A percentile compares a stretch with the other conserved stretches of the same genome.
Conservation (phyloP, 352 stramenopile species). For the Phytophthora ramorum region DNA sequence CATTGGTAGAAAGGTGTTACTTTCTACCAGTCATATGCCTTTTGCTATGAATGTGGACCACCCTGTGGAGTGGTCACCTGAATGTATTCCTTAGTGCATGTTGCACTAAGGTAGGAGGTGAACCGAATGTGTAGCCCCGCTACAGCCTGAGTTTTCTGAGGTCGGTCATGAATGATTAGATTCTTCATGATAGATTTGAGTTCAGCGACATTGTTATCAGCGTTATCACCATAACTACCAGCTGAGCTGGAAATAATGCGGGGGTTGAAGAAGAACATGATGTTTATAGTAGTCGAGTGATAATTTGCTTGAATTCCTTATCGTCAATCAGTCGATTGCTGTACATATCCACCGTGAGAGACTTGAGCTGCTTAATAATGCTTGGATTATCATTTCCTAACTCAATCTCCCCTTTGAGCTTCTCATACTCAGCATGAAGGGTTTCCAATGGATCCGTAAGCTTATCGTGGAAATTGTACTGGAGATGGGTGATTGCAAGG, state of each 20-base stretch:
- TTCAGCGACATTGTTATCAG: conserved; percentile 24
- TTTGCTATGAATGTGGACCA: no score
- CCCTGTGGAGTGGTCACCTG: no score
- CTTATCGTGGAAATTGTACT: conserved; percentile 8
- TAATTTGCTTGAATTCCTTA: conserved; percentile 25
- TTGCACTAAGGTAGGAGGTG: no score
- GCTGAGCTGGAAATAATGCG: conserved; percentile 28
- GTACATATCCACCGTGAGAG: conserved; percentile 29
- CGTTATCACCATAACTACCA: conserved; percentile 33
- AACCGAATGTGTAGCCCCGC: no score
- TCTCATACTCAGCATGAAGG: conserved; percentile 10
- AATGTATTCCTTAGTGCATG: no score
- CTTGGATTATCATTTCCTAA: conserved; percentile 16
- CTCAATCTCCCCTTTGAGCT: conserved; percentile 12
- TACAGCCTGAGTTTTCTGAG: not conserved
- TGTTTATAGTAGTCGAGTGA: conserved; percentile 21
- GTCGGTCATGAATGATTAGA: conserved; percentile 8
- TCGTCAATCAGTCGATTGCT: conserved; percentile 4
- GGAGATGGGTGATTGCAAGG: conserved; percentile 2
- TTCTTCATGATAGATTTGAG: conserved; percentile 26
- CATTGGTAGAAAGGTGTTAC: no score
- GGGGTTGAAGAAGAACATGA: conserved; percentile 27
- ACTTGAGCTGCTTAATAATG: conserved; percentile 20
- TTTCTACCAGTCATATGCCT: no score
- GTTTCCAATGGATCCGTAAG: no score